Percentiles rank a stretch among this genome's conserved stretches.
phyloP scores from a whole-genome alignment of 495 filamentous ascomycete genomes.

The Aspergillus taichungensis region DNA sequence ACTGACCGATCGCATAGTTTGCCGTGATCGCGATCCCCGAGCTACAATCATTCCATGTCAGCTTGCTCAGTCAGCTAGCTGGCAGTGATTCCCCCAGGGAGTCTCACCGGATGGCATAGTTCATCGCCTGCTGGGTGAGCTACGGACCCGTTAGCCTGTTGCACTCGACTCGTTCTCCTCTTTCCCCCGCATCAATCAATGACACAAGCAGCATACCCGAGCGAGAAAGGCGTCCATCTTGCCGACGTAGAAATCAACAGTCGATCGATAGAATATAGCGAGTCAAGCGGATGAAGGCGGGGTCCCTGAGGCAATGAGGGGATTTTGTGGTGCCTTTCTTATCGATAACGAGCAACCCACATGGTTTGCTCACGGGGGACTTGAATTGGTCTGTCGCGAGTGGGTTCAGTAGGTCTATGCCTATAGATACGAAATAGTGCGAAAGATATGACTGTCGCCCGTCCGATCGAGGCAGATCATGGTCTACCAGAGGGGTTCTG shows the following conservation, averaged over 20 bases:
- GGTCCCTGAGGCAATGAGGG: slow-evolving; percentile 8
- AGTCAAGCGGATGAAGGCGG: not conserved
- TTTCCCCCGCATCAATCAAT: not conserved
- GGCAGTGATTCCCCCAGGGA: not conserved
- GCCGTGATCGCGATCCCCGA: slow-evolving; percentile 88
- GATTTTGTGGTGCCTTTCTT: slow-evolving; percentile 15
- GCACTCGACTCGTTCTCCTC: too few species aligned
- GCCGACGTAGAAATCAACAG: not conserved
- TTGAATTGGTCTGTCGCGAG: too few species aligned
- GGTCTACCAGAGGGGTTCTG: too few species aligned
- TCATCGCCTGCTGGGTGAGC: slow-evolving; percentile 79
- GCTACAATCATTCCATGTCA: slow-evolving; percentile 27
- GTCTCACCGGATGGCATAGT: slow-evolving; percentile 70
- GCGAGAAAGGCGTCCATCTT: slow-evolving; percentile 73
- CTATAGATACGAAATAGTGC: too few species aligned
- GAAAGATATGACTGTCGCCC: too few species aligned
- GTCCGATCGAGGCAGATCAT: too few species aligned
- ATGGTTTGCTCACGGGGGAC: too few species aligned
- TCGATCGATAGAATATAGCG: not conserved
- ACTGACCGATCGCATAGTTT: slow-evolving; percentile 75
- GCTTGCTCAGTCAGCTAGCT: not conserved
- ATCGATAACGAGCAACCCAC: slow-evolving; percentile 27
- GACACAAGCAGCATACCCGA: slow-evolving; percentile 40
- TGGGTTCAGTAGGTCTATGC: too few species aligned
- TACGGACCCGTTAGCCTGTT: slow-evolving; percentile 9